Evolutionary conservation across 1,284 basidiomycete species (phyloP).

Genomic region (Porogramme epimiltina): DNA sequence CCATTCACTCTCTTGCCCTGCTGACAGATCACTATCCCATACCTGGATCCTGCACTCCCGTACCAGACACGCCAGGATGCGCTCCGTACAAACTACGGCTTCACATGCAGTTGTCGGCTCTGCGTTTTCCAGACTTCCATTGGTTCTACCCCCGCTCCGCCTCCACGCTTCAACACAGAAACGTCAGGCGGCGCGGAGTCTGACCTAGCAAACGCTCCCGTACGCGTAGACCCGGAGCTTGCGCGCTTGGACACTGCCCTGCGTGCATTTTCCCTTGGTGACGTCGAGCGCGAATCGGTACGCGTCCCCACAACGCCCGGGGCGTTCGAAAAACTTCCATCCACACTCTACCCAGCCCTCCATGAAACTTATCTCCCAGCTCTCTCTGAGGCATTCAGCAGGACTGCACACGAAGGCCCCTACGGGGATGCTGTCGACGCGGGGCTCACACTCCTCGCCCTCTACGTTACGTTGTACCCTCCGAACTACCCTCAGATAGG

Average conservation of each 20-base stretch:
- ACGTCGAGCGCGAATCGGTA: constrained; percentile 8
- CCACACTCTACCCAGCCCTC: constrained; percentile 43
- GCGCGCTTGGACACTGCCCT: constrained; percentile 37
- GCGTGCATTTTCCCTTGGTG: constrained; percentile 39
- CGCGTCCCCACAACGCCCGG: constrained; percentile 9
- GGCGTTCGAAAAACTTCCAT: constrained; percentile 40
- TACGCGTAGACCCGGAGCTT: neutral
- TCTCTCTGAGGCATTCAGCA: constrained; percentile 64
- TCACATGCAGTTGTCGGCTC: constrained; percentile 61
- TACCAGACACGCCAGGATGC: constrained; percentile 58
- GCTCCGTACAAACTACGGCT: constrained; percentile 64
- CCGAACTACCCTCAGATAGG: constrained; percentile 78
- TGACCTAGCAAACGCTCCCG: no score
- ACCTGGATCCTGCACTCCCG: constrained; percentile 71
- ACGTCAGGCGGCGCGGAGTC: no score
- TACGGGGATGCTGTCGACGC: constrained; percentile 52
- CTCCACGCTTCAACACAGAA: neutral
- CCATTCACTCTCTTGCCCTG: neutral
- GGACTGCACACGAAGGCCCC: constrained; percentile 62
- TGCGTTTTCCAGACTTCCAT: constrained; percentile 46
- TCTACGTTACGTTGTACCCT: constrained; percentile 71
- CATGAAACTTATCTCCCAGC: constrained; percentile 59
- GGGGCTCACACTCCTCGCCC: constrained; percentile 59
- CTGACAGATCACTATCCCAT: constrained; percentile 68
- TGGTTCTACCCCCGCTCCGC: constrained; percentile 34